Evolutionary conservation across 257 asterid genomes (phyloP).

Genomic region (Solanum stenotomum): DNA sequence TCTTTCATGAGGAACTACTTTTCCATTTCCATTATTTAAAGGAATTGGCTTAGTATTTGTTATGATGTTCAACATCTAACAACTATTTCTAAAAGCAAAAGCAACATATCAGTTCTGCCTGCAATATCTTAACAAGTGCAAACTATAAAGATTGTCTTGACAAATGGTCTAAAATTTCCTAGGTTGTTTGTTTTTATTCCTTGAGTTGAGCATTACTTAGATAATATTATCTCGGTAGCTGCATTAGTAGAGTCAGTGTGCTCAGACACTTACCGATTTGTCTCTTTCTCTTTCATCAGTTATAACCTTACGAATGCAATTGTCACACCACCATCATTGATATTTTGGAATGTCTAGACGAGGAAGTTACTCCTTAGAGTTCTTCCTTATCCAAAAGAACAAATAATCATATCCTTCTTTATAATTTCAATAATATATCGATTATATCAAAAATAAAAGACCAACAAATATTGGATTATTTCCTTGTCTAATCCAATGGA

Average conservation of each 20-base stretch:
- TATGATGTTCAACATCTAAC: no score
- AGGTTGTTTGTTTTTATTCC: no score
- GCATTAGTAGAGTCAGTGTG: background rate
- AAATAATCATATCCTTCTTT: constrained; percentile 24
- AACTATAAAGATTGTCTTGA: no score
- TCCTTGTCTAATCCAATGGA: background rate
- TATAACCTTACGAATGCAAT: constrained; percentile 18
- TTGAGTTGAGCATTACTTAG: background rate
- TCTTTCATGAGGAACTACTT: background rate
- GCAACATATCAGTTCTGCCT: no score
- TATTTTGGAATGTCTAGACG: constrained; percentile 31
- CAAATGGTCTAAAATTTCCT: no score
- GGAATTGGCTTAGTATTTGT: no score
- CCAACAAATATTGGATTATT: background rate
- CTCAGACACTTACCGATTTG: background rate
- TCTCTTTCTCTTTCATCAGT: background rate
- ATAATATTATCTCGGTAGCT: background rate
- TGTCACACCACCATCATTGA: constrained; percentile 53
- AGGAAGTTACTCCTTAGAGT: constrained; percentile 26
- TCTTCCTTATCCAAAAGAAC: constrained; percentile 14
- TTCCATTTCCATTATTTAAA: background rate
- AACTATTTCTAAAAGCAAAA: no score
- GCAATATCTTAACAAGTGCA: no score
- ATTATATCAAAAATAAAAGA: constrained; percentile 25
- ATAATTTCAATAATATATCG: constrained; percentile 54